phyloP scores from a whole-genome alignment of 495 filamentous ascomycete species.

The Hypoxylon lenormandii region DNA sequence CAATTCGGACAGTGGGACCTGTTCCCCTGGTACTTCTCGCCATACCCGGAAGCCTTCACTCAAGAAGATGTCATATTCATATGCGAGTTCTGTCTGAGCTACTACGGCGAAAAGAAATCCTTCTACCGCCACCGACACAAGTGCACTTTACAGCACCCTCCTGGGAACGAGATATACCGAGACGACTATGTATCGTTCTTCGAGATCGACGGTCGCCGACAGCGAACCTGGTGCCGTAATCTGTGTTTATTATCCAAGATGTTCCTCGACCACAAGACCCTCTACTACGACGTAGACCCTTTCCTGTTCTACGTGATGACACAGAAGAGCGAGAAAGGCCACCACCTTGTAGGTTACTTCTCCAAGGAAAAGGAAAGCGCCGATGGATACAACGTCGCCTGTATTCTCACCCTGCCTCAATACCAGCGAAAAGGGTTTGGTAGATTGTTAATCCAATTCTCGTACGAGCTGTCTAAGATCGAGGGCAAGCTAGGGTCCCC shows the following conservation, averaged over 20 bases:
- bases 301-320: slow-evolving; percentile 99
- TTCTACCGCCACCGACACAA: slow-evolving; percentile 89
- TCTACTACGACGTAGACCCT: slow-evolving; percentile 99
- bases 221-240: slow-evolving; percentile 96
- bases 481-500: slow-evolving; percentile 94
- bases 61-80: slow-evolving; percentile 91
- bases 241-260: slow-evolving; percentile 93
- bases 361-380: slow-evolving; percentile 97
- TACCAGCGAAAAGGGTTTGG: slow-evolving; percentile 95
- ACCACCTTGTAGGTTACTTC: slow-evolving; percentile 95
- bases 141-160: slow-evolving; percentile 90
- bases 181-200: slow-evolving; percentile 96
- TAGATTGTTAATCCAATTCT: slow-evolving; percentile 93
- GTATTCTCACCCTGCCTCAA: slow-evolving; percentile 94
- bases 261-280: slow-evolving; percentile 97
- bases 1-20: slow-evolving; percentile 94
- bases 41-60: slow-evolving; percentile 88
- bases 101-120: slow-evolving; percentile 80
- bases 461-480: slow-evolving; percentile 94
- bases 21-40: slow-evolving; percentile 98
- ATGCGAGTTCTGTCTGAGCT: slow-evolving; percentile 95
- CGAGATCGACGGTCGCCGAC: slow-evolving; percentile 94
- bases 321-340: slow-evolving; percentile 83
- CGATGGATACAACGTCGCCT: slow-evolving; percentile 96
- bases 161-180: slow-evolving; percentile 97